Evolutionary conservation across 805 yeast genomes (phyloP).

Genomic region (Candida nonsorbophila): DNA sequence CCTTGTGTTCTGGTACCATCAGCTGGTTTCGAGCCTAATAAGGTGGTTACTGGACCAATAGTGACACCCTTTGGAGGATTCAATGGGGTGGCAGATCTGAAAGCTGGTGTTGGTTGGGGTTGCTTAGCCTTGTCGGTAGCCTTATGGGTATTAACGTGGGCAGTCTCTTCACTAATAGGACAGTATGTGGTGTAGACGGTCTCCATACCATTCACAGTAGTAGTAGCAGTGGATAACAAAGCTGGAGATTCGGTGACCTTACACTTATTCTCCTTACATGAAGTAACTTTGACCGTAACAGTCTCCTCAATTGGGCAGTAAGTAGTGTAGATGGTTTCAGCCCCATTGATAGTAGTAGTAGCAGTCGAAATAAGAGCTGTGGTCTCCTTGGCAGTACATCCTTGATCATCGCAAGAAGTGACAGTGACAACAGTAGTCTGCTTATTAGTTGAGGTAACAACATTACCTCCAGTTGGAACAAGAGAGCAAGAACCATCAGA

Average conservation of each 20-base stretch:
- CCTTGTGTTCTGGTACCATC: too few relatives aligned
- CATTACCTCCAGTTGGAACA: too few relatives aligned
- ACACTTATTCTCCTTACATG: constrained; percentile 24
- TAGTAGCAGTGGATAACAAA: constrained; percentile 12
- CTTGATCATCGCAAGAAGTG: constrained; percentile 27
- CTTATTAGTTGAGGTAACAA: constrained; percentile 15
- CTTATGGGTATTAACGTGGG: too few relatives aligned
- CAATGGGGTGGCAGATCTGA: too few relatives aligned
- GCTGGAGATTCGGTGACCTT: constrained; percentile 14
- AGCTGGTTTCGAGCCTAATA: too few relatives aligned
- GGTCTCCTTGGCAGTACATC: constrained; percentile 19
- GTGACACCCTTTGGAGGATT: too few relatives aligned
- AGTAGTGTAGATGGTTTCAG: constrained; percentile 29
- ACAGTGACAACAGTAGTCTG: constrained; percentile 26
- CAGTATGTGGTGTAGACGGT: constrained; percentile 32
- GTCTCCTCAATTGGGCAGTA: constrained; percentile 27
- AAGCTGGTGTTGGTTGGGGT: too few relatives aligned
- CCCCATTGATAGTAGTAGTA: constrained; percentile 20
- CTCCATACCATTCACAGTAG: constrained; percentile 21
- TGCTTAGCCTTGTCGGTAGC: too few relatives aligned
- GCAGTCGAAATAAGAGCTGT: constrained; percentile 23
- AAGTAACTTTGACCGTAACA: too few relatives aligned
- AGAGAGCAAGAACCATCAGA: too few relatives aligned
- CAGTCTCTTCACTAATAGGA: constrained; percentile 16
- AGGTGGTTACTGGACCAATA: constrained; percentile 2